A percentile compares a stretch with the other conserved stretches of the same genome.
Evolutionary conservation across 441 rosid species (phyloP).

Genomic region (Metrosideros polymorpha): DNA sequence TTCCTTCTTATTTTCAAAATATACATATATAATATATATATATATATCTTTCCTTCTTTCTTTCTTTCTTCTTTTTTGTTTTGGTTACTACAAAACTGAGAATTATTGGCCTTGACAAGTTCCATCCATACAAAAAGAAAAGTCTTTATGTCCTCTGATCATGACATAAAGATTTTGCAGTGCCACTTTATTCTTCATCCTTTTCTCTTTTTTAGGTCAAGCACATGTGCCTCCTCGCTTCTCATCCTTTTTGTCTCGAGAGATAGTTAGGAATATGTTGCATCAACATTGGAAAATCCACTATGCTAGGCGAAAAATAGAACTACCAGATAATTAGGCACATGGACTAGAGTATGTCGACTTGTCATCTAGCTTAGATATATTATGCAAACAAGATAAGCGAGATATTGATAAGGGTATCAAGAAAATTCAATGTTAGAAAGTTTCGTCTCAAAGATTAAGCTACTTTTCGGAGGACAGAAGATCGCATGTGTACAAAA

Average conservation of each 20-base stretch:
- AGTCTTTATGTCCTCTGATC: not conserved
- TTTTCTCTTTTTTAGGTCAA: not conserved
- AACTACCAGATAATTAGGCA: not conserved
- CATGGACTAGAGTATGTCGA: not conserved
- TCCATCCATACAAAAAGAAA: not conserved
- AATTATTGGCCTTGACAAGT: not conserved
- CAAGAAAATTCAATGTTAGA: not conserved
- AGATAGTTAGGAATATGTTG: not conserved
- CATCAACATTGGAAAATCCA: not conserved
- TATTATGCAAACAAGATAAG: not conserved
- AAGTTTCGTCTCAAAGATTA: not conserved
- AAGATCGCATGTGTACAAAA: not conserved
- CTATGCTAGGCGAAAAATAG: not conserved
- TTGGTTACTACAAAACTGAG: not conserved
- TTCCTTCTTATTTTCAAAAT: too few relatives aligned
- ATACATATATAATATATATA: too few relatives aligned
- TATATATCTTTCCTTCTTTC: too few relatives aligned
- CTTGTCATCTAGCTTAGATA: not conserved
- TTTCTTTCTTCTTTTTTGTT: not conserved
- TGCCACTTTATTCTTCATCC: not conserved
- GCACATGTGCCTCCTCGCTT: not conserved
- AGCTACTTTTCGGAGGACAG: not conserved
- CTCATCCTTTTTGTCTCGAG: not conserved
- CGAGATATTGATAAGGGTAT: not conserved
- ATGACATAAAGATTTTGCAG: not conserved